Evolutionary conservation across 352 stramenopile genomes (phyloP).

Genomic region (Pythium sp.): DNA sequence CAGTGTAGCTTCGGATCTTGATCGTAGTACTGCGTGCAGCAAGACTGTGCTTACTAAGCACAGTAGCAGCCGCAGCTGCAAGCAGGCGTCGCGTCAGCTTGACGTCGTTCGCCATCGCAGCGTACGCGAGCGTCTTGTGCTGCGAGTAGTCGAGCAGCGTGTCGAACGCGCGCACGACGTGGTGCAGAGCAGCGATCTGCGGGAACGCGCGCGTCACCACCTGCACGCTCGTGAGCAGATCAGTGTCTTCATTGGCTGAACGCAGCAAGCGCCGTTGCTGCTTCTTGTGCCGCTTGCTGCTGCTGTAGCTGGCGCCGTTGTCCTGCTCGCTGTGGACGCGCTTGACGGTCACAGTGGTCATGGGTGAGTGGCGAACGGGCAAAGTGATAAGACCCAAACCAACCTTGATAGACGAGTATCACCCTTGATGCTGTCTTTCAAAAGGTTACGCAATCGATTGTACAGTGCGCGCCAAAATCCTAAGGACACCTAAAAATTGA

Average conservation of each 20-base stretch:
- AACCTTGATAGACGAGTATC: too few relatives aligned
- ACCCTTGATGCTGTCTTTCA: too few relatives aligned
- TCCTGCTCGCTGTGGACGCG: too few relatives aligned
- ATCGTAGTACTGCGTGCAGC: background rate
- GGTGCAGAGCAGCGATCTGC: background rate
- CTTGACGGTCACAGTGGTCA: too few relatives aligned
- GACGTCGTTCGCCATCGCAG: background rate
- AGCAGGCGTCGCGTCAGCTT: background rate
- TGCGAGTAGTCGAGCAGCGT: constrained; percentile 4
- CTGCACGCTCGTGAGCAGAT: background rate
- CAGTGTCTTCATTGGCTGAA: background rate
- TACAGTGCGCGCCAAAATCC: too few relatives aligned
- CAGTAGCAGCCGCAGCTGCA: background rate
- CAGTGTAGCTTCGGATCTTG: background rate
- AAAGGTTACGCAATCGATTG: too few relatives aligned
- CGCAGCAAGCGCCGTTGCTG: background rate
- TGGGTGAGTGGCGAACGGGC: too few relatives aligned
- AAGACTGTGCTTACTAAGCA: background rate
- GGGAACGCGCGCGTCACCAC: background rate
- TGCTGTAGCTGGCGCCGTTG: background rate
- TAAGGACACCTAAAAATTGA: too few relatives aligned
- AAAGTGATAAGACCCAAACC: too few relatives aligned
- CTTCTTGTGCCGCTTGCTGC: background rate
- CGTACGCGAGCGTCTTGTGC: constrained; percentile 2
- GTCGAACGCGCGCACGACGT: background rate